These are phyloP conservation scores for Cupressus sempervirens DNA, from an alignment of 75 land plant genomes.

Conservation along the genomic window DNA sequence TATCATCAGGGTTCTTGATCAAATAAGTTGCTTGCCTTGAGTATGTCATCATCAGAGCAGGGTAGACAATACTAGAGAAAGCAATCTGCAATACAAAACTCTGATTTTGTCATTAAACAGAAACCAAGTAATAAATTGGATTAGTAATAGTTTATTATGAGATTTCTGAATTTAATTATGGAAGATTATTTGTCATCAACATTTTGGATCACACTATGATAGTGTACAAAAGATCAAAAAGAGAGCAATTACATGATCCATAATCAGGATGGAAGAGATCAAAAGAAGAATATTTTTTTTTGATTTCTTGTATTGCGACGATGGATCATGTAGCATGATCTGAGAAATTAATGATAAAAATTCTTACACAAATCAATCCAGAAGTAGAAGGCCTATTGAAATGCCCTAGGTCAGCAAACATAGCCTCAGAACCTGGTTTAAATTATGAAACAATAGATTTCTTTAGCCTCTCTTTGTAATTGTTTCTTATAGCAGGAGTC, in stretches of 20 bases:
- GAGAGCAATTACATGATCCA: too few relatives aligned
- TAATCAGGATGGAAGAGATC: too few relatives aligned
- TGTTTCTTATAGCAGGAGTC: neutral
- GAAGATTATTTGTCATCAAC: too few relatives aligned
- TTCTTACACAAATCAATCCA: too few relatives aligned
- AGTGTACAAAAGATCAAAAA: too few relatives aligned
- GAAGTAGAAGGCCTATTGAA: slow-evolving; percentile 44
- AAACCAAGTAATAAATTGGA: neutral
- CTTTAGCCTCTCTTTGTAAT: neutral
- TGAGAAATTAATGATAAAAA: too few relatives aligned
- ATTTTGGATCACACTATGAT: too few relatives aligned
- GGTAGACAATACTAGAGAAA: slow-evolving; percentile 38
- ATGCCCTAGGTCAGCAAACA: slow-evolving; percentile 77
- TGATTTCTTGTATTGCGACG: too few relatives aligned
- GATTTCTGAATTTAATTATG: too few relatives aligned
- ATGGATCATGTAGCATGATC: too few relatives aligned
- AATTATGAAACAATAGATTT: neutral
- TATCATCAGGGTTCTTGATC: slow-evolving; percentile 33
- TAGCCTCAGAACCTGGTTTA: slow-evolving; percentile 58
- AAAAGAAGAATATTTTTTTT: neutral
- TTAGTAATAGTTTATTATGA: too few relatives aligned
- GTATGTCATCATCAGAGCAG: slow-evolving; percentile 32
- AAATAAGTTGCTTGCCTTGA: slow-evolving; percentile 50
- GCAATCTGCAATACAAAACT: slow-evolving; percentile 35
- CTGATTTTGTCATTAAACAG: neutral